phyloP scores from a whole-genome alignment of 1,284 basidiomycete species.

The Apiotrichum siamense region DNA sequence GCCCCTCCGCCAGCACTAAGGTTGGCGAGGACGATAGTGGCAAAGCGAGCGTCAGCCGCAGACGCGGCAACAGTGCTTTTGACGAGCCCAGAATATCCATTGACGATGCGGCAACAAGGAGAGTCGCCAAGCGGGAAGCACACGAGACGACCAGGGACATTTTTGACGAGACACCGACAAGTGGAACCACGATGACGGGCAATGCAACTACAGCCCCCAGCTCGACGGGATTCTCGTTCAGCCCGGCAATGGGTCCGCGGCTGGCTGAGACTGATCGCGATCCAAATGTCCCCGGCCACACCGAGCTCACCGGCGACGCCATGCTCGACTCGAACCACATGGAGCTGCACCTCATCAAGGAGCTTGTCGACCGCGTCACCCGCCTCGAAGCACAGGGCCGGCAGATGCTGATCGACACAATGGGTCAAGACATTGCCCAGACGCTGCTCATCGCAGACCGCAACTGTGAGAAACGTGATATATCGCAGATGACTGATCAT shows the following conservation, averaged over 20 bases:
- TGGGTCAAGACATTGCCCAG: constrained; percentile 36
- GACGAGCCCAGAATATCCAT: no score
- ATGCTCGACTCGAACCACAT: constrained; percentile 8
- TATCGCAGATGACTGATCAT: background rate
- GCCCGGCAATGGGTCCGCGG: background rate
- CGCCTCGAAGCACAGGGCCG: constrained; percentile 37
- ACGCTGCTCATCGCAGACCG: constrained; percentile 40
- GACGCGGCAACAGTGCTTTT: no score
- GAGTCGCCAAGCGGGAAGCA: no score
- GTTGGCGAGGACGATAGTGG: no score
- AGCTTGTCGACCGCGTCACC: constrained; percentile 31
- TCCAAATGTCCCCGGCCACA: background rate
- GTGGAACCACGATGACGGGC: no score
- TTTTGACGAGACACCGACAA: no score
- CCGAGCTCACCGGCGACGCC: background rate
- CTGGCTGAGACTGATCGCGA: background rate
- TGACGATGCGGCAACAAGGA: no score
- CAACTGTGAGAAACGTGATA: constrained; percentile 26
- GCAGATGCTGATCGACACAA: constrained; percentile 38
- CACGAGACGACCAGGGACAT: no score
- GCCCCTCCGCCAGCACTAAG: no score
- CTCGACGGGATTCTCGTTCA: background rate
- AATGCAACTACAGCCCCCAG: no score
- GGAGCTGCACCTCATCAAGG: constrained; percentile 26
- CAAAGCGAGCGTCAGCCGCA: no score